Conservation (phyloP, 2,329 filamentous ascomycete genomes). For the Ophiostoma fasciatum region DNA sequence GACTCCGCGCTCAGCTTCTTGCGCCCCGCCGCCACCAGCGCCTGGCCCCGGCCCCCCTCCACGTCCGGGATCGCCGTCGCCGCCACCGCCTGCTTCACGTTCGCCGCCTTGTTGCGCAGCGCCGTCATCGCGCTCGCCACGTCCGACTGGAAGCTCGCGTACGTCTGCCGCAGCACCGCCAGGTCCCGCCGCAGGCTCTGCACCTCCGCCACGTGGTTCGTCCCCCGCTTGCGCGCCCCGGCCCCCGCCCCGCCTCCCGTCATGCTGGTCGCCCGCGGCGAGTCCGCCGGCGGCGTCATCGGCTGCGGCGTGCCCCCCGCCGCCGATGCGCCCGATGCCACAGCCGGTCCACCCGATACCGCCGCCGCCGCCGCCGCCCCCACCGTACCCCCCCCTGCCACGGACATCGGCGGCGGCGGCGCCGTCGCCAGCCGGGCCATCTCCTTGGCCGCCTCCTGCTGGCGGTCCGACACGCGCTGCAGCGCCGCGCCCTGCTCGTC, state of each 20-base stretch:
- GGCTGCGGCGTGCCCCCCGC: conserved; percentile 14
- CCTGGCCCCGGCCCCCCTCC: conserved; percentile 65
- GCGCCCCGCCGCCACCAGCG: conserved; percentile 74
- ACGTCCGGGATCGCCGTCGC: conserved; percentile 57
- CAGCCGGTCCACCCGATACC: no score
- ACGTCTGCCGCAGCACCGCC: conserved; percentile 83
- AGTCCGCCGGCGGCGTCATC: conserved; percentile 27
- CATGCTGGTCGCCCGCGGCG: conserved; percentile 27
- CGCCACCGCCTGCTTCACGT: conserved; percentile 61
- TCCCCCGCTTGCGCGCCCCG: conserved; percentile 6
- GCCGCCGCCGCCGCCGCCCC: no score
- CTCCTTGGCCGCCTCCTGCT: conserved; percentile 79
- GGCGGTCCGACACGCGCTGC: conserved; percentile 76
- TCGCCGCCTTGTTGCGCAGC: conserved; percentile 66
- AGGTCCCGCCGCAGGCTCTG: conserved; percentile 75
- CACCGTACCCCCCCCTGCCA: no score
- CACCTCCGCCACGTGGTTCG: conserved; percentile 58
- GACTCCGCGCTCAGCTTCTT: conserved; percentile 78
- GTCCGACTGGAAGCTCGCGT: conserved; percentile 79
- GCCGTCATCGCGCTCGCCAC: conserved; percentile 75
- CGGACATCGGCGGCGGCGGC: conserved; percentile 19
- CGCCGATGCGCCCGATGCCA: no score
- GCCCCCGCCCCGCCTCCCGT: conserved; percentile 6
- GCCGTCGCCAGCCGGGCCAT: conserved; percentile 47
- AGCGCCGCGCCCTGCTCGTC: conserved; percentile 71